Evolutionary conservation across 768 basidiomycete genomes (phyloP).

Genomic region (Psilocybe cubensis): DNA sequence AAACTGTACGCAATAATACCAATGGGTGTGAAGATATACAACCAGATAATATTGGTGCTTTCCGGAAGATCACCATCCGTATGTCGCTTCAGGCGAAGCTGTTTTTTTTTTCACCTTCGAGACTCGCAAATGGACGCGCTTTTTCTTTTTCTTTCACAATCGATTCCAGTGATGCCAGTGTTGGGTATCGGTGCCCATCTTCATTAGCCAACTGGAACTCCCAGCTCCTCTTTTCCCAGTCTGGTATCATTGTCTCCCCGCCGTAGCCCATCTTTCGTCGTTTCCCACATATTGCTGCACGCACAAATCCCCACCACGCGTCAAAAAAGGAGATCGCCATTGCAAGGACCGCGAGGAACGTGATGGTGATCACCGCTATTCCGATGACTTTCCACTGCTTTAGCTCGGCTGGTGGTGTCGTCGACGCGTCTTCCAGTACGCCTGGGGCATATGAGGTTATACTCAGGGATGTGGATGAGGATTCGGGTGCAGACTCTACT

Average conservation of each 20-base stretch:
- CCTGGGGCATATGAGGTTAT: background rate
- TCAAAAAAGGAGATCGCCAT: conserved; percentile 72
- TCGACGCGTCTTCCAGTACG: conserved; percentile 19
- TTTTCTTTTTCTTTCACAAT: conserved; percentile 34
- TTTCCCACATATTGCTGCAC: conserved; percentile 48
- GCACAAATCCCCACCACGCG: conserved; percentile 65
- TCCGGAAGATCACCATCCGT: conserved; percentile 8
- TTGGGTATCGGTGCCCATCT: conserved; percentile 52
- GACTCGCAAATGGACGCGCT: conserved; percentile 1
- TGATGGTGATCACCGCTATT: conserved; percentile 66
- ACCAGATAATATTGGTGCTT: no score
- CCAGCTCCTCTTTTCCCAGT: conserved; percentile 68
- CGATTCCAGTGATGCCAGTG: conserved; percentile 41
- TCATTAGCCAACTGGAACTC: conserved; percentile 52
- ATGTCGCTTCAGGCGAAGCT: conserved; percentile 18
- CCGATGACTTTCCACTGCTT: conserved; percentile 74
- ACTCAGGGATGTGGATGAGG: background rate
- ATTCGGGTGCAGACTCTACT: no score
- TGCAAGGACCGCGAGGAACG: conserved; percentile 55
- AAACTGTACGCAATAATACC: background rate
- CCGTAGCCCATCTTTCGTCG: conserved; percentile 22
- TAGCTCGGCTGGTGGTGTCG: conserved; percentile 44
- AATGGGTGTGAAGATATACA: background rate
- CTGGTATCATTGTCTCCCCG: conserved; percentile 63
- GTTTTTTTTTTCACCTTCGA: background rate